A percentile compares a stretch with the other conserved stretches of the same genome.
Evolutionary conservation across 1,284 basidiomycete genomes (phyloP).

Genomic region (Neotropicomus parvogracilis): DNA sequence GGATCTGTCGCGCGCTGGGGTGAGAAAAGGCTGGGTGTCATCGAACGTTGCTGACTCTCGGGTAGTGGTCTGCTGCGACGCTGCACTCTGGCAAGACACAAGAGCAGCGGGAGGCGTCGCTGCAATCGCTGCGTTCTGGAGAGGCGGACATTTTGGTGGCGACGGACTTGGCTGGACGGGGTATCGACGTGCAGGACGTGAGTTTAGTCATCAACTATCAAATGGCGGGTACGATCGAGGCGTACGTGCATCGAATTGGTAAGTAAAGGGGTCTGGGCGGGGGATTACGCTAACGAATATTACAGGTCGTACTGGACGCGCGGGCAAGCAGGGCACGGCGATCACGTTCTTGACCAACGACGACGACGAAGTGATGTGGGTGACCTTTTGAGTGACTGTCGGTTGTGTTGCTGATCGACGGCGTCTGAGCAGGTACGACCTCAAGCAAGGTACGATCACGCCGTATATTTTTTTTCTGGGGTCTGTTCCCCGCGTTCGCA

Average conservation of each 20-base stretch:
- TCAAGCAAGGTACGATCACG: slow-evolving; percentile 70
- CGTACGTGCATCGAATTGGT: slow-evolving; percentile 97
- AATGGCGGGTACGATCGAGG: slow-evolving; percentile 95
- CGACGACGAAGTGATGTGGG: slow-evolving; percentile 96
- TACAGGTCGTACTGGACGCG: slow-evolving; percentile 92
- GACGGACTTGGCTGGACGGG: slow-evolving; percentile 95
- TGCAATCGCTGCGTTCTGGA: slow-evolving; percentile 83
- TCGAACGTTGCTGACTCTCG: slow-evolving; percentile 11
- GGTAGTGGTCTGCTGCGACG: slow-evolving; percentile 81
- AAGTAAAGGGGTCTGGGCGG: slow-evolving; percentile 23
- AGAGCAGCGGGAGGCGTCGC: slow-evolving; percentile 90
- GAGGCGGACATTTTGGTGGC: slow-evolving; percentile 87
- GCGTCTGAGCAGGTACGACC: slow-evolving; percentile 64
- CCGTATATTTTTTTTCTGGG: background rate
- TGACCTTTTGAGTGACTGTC: slow-evolving; percentile 21
- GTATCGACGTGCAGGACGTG: slow-evolving; percentile 98
- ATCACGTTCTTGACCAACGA: slow-evolving; percentile 96
- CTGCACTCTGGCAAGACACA: slow-evolving; percentile 98
- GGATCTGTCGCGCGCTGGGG: slow-evolving; percentile 82
- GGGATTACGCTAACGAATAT: background rate
- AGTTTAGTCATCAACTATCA: slow-evolving; percentile 96
- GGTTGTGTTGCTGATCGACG: slow-evolving; percentile 19
- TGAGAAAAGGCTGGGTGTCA: no score
- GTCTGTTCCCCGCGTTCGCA: slow-evolving; percentile 17
- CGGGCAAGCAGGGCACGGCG: slow-evolving; percentile 88